Conservation (phyloP, 192 early-diverging fungal genomes). For the Gorgonomyces haynaldii region DNA sequence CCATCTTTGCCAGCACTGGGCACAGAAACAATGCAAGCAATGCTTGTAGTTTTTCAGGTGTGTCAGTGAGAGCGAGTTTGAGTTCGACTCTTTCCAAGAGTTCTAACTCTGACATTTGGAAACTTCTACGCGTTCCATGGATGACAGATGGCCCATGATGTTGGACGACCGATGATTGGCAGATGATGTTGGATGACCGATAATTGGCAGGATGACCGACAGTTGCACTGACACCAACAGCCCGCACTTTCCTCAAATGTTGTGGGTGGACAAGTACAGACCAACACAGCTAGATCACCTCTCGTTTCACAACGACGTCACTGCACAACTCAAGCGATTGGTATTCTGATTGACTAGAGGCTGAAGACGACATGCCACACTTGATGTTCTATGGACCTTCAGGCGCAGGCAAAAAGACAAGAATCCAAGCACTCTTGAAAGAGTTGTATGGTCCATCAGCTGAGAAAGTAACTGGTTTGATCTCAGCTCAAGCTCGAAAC, state of each 20-base stretch:
- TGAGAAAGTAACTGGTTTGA: slow-evolving; percentile 55
- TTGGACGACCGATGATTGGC: no score
- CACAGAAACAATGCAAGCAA: slow-evolving; percentile 48
- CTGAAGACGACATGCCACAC: slow-evolving; percentile 80
- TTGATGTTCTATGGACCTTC: slow-evolving; percentile 90
- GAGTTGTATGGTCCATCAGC: slow-evolving; percentile 85
- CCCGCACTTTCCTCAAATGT: slow-evolving; percentile 15
- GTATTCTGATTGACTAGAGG: slow-evolving; percentile 32
- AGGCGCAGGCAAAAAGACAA: slow-evolving; percentile 94
- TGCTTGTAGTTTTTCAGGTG: slow-evolving; percentile 54
- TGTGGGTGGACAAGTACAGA: slow-evolving; percentile 95
- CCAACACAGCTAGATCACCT: slow-evolving; percentile 73
- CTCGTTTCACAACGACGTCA: slow-evolving; percentile 68
- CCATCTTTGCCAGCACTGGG: slow-evolving; percentile 60
- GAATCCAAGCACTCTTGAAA: slow-evolving; percentile 71
- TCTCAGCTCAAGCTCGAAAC: slow-evolving; percentile 79
- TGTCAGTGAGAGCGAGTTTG: slow-evolving; percentile 58
- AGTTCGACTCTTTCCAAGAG: slow-evolving; percentile 72
- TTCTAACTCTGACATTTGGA: slow-evolving; percentile 6
- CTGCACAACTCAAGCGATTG: slow-evolving; percentile 60
- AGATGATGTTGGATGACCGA: no score
- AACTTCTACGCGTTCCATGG: neutral
- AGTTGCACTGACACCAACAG: no score
- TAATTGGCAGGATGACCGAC: no score
- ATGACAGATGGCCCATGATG: no score